A percentile compares a stretch with the other conserved stretches of the same genome.
phyloP scores from a whole-genome alignment of 345 rosid genomes.

The Lepidium didymum region DNA sequence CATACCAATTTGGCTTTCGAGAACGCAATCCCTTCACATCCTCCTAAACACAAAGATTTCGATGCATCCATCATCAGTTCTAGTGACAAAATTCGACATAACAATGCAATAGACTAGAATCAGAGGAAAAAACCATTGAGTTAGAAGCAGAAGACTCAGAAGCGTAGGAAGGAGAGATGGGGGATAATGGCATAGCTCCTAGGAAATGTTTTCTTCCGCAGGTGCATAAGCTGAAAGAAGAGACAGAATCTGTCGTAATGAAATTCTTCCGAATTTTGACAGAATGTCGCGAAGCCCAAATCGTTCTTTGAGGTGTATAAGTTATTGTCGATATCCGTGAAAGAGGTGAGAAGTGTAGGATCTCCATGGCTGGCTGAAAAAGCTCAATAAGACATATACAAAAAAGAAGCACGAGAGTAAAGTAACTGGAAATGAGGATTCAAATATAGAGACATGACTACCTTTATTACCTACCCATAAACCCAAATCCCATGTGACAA shows the following conservation, averaged over 20 bases:
- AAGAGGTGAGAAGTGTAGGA: not conserved
- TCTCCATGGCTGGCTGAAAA: not conserved
- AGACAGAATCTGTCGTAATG: not conserved
- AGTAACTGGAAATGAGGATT: too few relatives aligned
- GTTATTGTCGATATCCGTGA: not conserved
- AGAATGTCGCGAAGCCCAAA: not conserved
- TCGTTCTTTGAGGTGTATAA: not conserved
- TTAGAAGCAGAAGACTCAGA: slow-evolving; percentile 19
- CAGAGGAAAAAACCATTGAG: slow-evolving; percentile 36
- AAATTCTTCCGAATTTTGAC: slow-evolving; percentile 1
- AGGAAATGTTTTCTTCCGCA: slow-evolving; percentile 55
- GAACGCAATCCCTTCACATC: slow-evolving; percentile 48
- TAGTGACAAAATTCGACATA: too few relatives aligned
- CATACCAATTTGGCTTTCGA: slow-evolving; percentile 75
- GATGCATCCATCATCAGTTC: not conserved
- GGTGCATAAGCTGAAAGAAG: slow-evolving; percentile 26
- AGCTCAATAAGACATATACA: not conserved
- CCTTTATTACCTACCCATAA: too few relatives aligned
- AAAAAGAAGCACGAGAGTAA: not conserved
- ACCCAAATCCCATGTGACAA: too few relatives aligned
- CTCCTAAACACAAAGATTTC: slow-evolving; percentile 24
- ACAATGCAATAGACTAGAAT: not conserved
- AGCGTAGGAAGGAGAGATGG: slow-evolving; percentile 39
- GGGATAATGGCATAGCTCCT: slow-evolving; percentile 38
- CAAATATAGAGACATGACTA: too few relatives aligned